Evolutionary conservation across 2,329 filamentous ascomycete species (phyloP).

Genomic region (Cladophialophora immunda): DNA sequence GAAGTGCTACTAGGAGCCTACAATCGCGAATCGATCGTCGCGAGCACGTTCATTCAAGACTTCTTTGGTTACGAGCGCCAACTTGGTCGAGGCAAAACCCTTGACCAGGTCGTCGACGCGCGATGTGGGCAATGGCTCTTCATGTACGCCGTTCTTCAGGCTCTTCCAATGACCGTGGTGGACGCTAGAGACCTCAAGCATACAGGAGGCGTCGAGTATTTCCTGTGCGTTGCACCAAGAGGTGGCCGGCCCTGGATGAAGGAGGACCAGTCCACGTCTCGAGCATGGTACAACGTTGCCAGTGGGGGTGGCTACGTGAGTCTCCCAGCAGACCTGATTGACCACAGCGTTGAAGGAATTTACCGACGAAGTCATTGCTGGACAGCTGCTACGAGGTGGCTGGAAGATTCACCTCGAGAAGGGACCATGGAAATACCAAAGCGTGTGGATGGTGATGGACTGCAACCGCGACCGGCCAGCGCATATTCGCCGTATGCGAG

Average conservation of each 20-base stretch:
- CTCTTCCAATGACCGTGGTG: slow-evolving; percentile 59
- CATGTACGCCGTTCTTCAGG: slow-evolving; percentile 60
- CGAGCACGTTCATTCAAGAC: slow-evolving; percentile 56
- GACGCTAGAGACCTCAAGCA: slow-evolving; percentile 57
- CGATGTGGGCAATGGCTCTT: slow-evolving; percentile 62
- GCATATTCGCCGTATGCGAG: slow-evolving; percentile 31
- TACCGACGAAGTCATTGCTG: slow-evolving; percentile 76
- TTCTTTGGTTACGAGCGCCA: slow-evolving; percentile 60
- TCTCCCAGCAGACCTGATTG: slow-evolving; percentile 70
- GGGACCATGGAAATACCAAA: slow-evolving; percentile 37
- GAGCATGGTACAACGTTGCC: slow-evolving; percentile 63
- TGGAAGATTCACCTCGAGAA: slow-evolving; percentile 51
- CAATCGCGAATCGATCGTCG: slow-evolving; percentile 73
- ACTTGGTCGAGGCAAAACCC: slow-evolving; percentile 52
- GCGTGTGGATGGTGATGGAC: slow-evolving; percentile 15
- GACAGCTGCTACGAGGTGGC: slow-evolving; percentile 70
- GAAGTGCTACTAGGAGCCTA: slow-evolving; percentile 81
- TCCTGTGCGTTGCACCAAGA: slow-evolving; percentile 59
- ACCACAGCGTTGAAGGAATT: slow-evolving; percentile 72
- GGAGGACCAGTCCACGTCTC: slow-evolving; percentile 53
- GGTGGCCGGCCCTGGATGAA: slow-evolving; percentile 59
- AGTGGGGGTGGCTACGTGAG: slow-evolving; percentile 70
- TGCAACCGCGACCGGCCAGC: slow-evolving; percentile 17
- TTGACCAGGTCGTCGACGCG: slow-evolving; percentile 56
- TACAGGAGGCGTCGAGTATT: slow-evolving; percentile 59